Evolutionary conservation across 2,329 filamentous ascomycete genomes (phyloP).

Genomic region (Fusarium drepaniforme): DNA sequence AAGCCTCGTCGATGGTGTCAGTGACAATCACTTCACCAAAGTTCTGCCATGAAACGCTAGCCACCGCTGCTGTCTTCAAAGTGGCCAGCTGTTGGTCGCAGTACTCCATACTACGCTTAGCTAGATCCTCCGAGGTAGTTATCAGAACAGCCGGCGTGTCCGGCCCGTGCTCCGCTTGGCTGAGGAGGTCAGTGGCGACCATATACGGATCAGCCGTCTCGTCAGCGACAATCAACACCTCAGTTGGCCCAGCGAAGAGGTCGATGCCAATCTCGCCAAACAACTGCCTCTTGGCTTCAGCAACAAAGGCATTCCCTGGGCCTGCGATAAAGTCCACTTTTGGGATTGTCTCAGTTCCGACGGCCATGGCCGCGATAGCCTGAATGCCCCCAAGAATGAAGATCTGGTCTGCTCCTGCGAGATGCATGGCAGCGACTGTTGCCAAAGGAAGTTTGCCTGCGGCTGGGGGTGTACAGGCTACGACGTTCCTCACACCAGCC

Average conservation of each 20-base stretch:
- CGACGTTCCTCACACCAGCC: constrained; percentile 21
- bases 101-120: constrained; percentile 2
- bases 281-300: constrained; percentile 27
- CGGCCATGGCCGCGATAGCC: constrained; percentile 28
- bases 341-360: constrained; percentile 25
- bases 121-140: neutral
- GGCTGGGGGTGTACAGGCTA: constrained; percentile 26
- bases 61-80: constrained; percentile 11
- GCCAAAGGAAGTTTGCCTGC: constrained; percentile 23
- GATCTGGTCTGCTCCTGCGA: constrained; percentile 24
- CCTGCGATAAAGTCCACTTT: constrained; percentile 33
- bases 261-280: constrained; percentile 31
- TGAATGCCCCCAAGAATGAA: constrained; percentile 25
- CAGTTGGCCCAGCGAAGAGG: constrained; percentile 20
- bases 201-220: constrained; percentile 15
- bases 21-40: constrained; percentile 22
- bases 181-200: neutral
- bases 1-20: constrained; percentile 20
- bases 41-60: constrained; percentile 17
- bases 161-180: neutral
- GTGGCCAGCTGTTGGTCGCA: constrained; percentile 16
- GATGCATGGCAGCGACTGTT: constrained; percentile 23
- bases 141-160: neutral
- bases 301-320: constrained; percentile 29
- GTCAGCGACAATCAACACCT: constrained; percentile 24